Percentiles rank a stretch among this genome's conserved stretches.
These are phyloP conservation scores for Ogataea paradorogensis DNA, from an alignment of 805 yeast genomes.

Conservation along the genomic window DNA sequence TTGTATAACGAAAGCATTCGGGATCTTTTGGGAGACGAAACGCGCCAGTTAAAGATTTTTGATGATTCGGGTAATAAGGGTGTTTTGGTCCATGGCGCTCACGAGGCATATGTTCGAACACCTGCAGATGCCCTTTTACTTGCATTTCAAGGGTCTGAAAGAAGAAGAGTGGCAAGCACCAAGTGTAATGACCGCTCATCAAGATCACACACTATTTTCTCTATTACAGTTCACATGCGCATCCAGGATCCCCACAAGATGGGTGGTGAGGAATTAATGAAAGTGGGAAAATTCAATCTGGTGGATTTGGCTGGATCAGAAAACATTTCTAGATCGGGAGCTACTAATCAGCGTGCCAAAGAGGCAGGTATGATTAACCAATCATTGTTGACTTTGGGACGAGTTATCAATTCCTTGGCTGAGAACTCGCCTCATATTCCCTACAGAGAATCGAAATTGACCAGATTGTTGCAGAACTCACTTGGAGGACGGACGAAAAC, in stretches of 20 bases:
- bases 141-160: slow-evolving; percentile 54
- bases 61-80: slow-evolving; percentile 47
- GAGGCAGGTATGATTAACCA: slow-evolving; percentile 92
- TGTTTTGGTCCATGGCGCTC: slow-evolving; percentile 55
- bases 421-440: slow-evolving; percentile 71
- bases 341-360: slow-evolving; percentile 75
- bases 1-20: slow-evolving; percentile 82
- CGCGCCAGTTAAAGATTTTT: slow-evolving; percentile 52
- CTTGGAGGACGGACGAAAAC: slow-evolving; percentile 89
- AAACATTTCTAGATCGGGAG: slow-evolving; percentile 81
- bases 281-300: slow-evolving; percentile 67
- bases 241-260: slow-evolving; percentile 38
- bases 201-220: slow-evolving; percentile 77
- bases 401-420: slow-evolving; percentile 72
- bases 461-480: slow-evolving; percentile 75
- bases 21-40: slow-evolving; percentile 56
- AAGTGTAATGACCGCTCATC: slow-evolving; percentile 74
- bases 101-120: slow-evolving; percentile 47
- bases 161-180: slow-evolving; percentile 74
- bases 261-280: slow-evolving; percentile 45
- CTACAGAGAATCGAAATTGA: slow-evolving; percentile 78
- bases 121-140: slow-evolving; percentile 51
- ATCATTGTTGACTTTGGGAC: slow-evolving; percentile 74
- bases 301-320: slow-evolving; percentile 94
- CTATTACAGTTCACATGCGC: slow-evolving; percentile 59